Evolutionary conservation across 371 early-diverging fungal species (phyloP), one percentile per base, ranked within the genome.

Genomic region (Sporodiniella umbellata): DNA sequence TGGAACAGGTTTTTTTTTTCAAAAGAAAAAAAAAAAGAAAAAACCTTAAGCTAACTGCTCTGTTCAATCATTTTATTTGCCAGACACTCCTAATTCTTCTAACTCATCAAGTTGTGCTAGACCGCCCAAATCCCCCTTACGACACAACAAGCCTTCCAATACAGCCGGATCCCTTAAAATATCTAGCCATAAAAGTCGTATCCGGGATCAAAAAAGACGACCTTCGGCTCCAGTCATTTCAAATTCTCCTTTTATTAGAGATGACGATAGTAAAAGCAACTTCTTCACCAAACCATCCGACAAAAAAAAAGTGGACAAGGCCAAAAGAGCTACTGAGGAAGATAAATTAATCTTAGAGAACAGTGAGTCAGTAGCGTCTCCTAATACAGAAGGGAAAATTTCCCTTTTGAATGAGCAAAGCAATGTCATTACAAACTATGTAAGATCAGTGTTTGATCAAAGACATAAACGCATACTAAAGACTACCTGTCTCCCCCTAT

Each of bases 121-220:
- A 6, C 72, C 72, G 26, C 68, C 68, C 1, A 65, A 64, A 48
- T 72, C 68, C 8, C 72, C 72, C 11, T 31, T 72, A 23, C 52
- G 72, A 11, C 46, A 54, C 4, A 33, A 21, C 8, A 33, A 52
- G 17, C 5, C 40, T 8, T 3, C 43, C 4, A 52, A 22, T 33
- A 19, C 42, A 26, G 21, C 22, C 3, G 28, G 25, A 18, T 49
- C 40, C 2, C 3, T 47, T 4, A 47, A 47, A 22, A 21, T 23
- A 21, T 8, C 35, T 12, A 47, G 48, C 12, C 18, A 22, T 10
- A 40, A 22, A 21, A 40, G 21, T 40, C 40, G 48, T 42, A 19
- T 43, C 21, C 19, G 23, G 12, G 17, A 37, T 19, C 53, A 48
- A 37, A 59, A 59, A 30, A 43, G 58, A 53, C 51, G 58, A 6